Evolutionary conservation across 768 basidiomycete genomes (phyloP).

Genomic region (Clitopilus passeckerianus): DNA sequence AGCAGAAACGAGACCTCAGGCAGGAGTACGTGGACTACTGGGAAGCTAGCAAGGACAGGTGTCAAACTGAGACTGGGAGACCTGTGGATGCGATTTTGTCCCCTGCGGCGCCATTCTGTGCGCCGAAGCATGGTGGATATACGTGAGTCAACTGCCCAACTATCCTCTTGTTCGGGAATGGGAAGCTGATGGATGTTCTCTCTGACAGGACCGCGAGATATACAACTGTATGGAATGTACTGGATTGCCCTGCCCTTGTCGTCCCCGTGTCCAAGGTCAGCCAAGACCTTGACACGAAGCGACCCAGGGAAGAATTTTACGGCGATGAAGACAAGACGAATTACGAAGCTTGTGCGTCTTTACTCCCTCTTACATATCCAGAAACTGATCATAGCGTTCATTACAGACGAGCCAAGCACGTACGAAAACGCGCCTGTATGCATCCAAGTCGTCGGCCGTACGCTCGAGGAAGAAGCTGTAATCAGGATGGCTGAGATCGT

Average conservation of each 20-base stretch:
- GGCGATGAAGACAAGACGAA: conserved; percentile 39
- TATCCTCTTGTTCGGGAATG: neutral
- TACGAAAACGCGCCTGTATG: conserved; percentile 57
- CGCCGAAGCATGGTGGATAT: conserved; percentile 59
- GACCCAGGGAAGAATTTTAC: conserved; percentile 41
- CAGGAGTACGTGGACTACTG: conserved; percentile 59
- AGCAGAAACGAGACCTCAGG: conserved; percentile 41
- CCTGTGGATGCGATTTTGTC: conserved; percentile 74
- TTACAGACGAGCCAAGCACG: conserved; percentile 48
- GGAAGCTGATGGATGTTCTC: conserved; percentile 3
- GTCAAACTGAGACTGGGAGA: conserved; percentile 57
- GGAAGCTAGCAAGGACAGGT: conserved; percentile 38
- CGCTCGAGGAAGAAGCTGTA: conserved; percentile 72
- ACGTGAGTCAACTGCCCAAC: conserved; percentile 27
- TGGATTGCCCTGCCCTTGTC: conserved; percentile 60
- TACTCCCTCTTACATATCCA: neutral
- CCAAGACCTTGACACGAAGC: conserved; percentile 43
- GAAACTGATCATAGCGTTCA: neutral
- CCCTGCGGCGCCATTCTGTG: conserved; percentile 55
- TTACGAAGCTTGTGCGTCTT: conserved; percentile 49
- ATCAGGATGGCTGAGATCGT: conserved; percentile 67
- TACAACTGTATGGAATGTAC: conserved; percentile 60
- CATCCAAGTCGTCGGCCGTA: conserved; percentile 65
- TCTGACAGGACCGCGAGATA: conserved; percentile 39
- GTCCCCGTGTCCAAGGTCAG: conserved; percentile 67